Evolutionary conservation across 164 flowering plant genomes (phyloP).

Genomic region (Vitis rupestris): DNA sequence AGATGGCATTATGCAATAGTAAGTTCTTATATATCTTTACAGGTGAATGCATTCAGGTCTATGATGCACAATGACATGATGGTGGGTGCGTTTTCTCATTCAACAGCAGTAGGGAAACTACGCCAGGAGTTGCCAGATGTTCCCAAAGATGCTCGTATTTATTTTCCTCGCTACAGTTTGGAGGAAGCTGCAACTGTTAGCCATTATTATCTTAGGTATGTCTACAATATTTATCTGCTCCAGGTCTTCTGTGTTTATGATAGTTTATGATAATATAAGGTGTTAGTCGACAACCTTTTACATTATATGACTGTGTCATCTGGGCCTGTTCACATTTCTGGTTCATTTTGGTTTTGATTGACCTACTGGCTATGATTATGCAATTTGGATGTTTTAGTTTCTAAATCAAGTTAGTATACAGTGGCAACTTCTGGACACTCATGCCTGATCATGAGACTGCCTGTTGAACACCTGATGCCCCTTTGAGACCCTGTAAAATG

Average conservation of each 20-base stretch:
- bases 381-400: too few relatives aligned
- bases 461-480: too few relatives aligned
- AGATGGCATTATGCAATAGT: neutral
- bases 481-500: too few relatives aligned
- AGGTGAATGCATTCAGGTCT: slow-evolving; percentile 90
- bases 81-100: slow-evolving; percentile 98
- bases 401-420: too few relatives aligned
- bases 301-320: too few relatives aligned
- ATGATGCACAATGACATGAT: slow-evolving; percentile 94
- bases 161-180: slow-evolving; percentile 73
- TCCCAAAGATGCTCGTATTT: slow-evolving; percentile 73
- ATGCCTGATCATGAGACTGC: too few relatives aligned
- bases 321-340: too few relatives aligned
- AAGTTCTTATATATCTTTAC: slow-evolving; percentile 11
- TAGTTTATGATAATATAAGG: neutral
- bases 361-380: too few relatives aligned
- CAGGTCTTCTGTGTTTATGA: neutral
- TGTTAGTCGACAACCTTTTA: too few relatives aligned
- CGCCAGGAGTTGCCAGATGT: slow-evolving; percentile 87
- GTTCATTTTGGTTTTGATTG: too few relatives aligned
- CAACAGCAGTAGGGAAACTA: slow-evolving; percentile 98
- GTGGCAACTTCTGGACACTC: too few relatives aligned
- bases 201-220: slow-evolving; percentile 90
- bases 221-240: neutral
- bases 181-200: slow-evolving; percentile 89